A percentile compares a stretch with the other conserved stretches of the same genome.
Conservation (phyloP, 306 rosid species). For the Prunus salicina region DNA sequence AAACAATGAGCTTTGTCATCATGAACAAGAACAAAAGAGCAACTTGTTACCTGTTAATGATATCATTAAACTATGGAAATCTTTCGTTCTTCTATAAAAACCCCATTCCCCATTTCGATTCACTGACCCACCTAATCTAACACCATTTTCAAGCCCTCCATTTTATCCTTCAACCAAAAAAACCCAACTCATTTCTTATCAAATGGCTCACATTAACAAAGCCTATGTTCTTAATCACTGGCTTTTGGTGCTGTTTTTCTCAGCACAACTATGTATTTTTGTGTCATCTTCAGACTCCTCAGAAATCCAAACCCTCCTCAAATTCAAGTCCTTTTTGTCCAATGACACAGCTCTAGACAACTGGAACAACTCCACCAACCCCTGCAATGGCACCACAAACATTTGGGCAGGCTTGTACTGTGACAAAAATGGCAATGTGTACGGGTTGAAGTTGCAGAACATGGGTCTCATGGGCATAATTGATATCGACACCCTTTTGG, state of each 20-base stretch:
- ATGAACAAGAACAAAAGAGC: background rate
- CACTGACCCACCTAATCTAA: background rate
- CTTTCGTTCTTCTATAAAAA: too few relatives aligned
- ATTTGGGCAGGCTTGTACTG: constrained; percentile 70
- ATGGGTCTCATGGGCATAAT: constrained; percentile 61
- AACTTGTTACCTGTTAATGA: background rate
- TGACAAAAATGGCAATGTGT: background rate
- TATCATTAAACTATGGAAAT: too few relatives aligned
- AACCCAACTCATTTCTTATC: background rate
- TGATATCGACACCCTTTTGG: constrained; percentile 33
- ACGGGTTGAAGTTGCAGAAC: constrained; percentile 46
- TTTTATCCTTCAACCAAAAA: background rate
- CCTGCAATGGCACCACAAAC: constrained; percentile 19
- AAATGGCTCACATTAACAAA: constrained; percentile 1
- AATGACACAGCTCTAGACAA: constrained; percentile 34
- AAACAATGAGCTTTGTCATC: too few relatives aligned
- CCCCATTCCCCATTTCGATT: background rate
- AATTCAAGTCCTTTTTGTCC: constrained; percentile 48
- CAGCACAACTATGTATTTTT: background rate
- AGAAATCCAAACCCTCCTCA: constrained; percentile 32
- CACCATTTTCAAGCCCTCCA: background rate
- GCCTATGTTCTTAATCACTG: background rate
- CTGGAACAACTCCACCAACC: constrained; percentile 26
- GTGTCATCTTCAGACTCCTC: constrained; percentile 20
- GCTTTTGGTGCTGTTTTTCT: constrained; percentile 24